Evolutionary conservation across 1,139 yeast species (phyloP), one percentile per base, ranked within the genome.

Genomic region (Saccharomyces hybrid): DNA sequence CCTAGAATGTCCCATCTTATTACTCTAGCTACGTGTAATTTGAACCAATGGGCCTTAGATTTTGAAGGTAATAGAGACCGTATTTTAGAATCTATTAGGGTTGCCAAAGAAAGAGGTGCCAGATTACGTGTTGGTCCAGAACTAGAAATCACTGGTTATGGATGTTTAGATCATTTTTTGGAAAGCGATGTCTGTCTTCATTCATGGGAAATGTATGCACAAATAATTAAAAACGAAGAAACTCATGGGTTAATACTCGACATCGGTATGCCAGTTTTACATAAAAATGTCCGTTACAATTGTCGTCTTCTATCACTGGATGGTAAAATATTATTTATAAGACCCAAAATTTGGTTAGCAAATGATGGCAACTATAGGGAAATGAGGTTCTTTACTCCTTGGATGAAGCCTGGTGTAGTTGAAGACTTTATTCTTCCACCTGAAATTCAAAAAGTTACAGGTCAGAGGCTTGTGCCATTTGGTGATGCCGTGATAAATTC

Each of bases 21-120:
- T 52, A 81, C 84, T 1, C 73, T 81, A 48, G 82, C 85, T 1
- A 81, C 85, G 2, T 81, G 85, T 69, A 80, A 86, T 66, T 78
- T 95, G 62, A 95, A 95, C 73, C 99, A 95, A 79, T 95, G 99
- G 99, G 96, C 99, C 0, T 77, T 95, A 58, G 99, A 95, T 72
- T 95, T 89, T 72, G 98, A 93, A 70, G 99, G 99, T 4, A 95
- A 95, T 71, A 79, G 96, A 55, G 96, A 90, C 66, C 77, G 99
- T 55, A 93, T 95, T 62, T 67, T 93, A 42, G 84, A 86, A 65
- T 86, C 96, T 58, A 91, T 95, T 65, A 70, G 70, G 38, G 77
- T 80, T 54, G 96, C 99, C 54, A 91, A 91, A 66, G 70, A 73
- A 24, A 78, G 75, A 58, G 89, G 90, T 8, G 95, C 99, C 0